These are phyloP conservation scores for Pholiota conissans DNA, from an alignment of 768 basidiomycete species.

Conservation along the genomic window DNA sequence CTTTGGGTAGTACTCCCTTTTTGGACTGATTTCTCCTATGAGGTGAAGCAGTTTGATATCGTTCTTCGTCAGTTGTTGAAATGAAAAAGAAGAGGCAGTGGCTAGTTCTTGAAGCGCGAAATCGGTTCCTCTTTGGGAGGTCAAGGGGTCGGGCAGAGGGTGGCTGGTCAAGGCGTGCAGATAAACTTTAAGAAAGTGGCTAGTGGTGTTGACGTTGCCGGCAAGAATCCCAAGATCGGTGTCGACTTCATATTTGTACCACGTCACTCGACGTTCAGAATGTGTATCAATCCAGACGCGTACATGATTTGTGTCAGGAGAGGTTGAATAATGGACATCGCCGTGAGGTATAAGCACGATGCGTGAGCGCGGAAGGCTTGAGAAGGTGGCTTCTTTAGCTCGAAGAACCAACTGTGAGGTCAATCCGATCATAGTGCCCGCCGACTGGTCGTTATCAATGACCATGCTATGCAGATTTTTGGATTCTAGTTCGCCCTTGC, in stretches of 20 bases:
- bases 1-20: conserved; percentile 36
- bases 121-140: conserved; percentile 40
- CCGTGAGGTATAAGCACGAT: conserved; percentile 42
- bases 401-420: conserved; percentile 39
- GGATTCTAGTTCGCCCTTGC: conserved; percentile 32
- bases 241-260: conserved; percentile 32
- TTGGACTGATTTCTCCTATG: conserved; percentile 34
- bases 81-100: conserved; percentile 38
- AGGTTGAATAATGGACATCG: conserved; percentile 18
- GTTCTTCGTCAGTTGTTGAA: conserved; percentile 30
- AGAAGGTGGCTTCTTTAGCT: conserved; percentile 14
- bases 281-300: conserved; percentile 20
- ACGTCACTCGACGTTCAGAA: conserved; percentile 8
- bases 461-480: conserved; percentile 40
- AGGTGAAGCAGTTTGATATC: conserved; percentile 31
- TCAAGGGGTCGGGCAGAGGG: conserved; percentile 43
- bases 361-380: conserved; percentile 21
- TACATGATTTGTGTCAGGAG: conserved; percentile 17
- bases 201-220: conserved; percentile 26
- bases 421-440: conserved; percentile 46
- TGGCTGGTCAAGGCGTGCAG: conserved; percentile 46
- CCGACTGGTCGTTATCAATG: conserved; percentile 40
- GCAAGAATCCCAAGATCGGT: conserved; percentile 30
- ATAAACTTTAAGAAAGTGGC: conserved; percentile 36
- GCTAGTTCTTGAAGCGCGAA: conserved; percentile 39